Conservation (phyloP, 768 basidiomycete genomes). For the Boletus insuetus region DNA sequence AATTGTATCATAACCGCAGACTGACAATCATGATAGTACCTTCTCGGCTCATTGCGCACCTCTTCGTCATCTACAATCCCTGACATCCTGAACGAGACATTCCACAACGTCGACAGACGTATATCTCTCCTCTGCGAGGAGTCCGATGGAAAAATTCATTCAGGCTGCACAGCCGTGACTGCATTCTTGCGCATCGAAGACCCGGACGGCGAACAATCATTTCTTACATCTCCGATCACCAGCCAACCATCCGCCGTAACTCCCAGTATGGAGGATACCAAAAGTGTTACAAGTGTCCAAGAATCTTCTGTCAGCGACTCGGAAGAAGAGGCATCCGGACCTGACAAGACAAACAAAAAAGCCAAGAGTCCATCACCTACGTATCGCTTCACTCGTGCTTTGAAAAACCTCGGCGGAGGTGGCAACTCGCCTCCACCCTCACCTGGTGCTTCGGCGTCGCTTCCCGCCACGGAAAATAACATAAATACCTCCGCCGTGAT, state of each 20-base stretch:
- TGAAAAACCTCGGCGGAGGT: constrained; percentile 47
- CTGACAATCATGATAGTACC: constrained; percentile 39
- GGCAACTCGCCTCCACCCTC: constrained; percentile 20
- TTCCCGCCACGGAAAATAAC: constrained; percentile 31
- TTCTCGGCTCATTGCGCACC: constrained; percentile 68
- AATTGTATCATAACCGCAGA: background rate
- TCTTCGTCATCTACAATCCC: constrained; percentile 64
- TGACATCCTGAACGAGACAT: constrained; percentile 88
- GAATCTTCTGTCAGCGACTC: constrained; percentile 47
- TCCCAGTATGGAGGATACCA: constrained; percentile 33
- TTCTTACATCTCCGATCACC: constrained; percentile 40
- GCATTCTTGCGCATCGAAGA: constrained; percentile 95
- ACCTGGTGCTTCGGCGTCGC: constrained; percentile 2
- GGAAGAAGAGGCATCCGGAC: constrained; percentile 32
- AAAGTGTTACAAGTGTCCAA: constrained; percentile 34
- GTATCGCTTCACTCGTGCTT: constrained; percentile 53
- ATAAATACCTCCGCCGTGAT: constrained; percentile 29
- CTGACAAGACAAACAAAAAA: constrained; percentile 35
- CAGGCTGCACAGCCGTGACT: constrained; percentile 95
- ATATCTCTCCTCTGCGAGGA: constrained; percentile 84
- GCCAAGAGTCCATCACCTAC: constrained; percentile 38
- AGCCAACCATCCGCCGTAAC: constrained; percentile 28
- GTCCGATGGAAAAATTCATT: constrained; percentile 89
- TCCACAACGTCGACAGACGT: constrained; percentile 85
- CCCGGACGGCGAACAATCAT: constrained; percentile 66